Evolutionary conservation across 1,284 basidiomycete species (phyloP), one percentile per base, ranked within the genome.

Genomic region (Leucoagaricus sp.): DNA sequence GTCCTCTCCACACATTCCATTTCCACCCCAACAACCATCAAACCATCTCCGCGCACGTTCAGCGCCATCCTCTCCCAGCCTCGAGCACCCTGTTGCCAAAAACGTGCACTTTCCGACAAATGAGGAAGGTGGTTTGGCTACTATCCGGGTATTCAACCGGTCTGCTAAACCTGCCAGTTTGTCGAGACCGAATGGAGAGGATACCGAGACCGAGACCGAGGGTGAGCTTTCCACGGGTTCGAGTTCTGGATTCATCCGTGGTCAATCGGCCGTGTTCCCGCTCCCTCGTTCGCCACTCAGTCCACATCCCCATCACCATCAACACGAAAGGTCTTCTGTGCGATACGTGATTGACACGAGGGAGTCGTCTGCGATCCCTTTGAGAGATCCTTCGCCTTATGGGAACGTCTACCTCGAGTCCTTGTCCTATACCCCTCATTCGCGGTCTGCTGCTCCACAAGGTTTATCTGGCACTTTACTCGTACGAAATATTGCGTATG

Each of bases 61-160:
- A 25, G 87, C 84, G 36, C 92, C 93, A 0, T 75, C 84, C 2
- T 90, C 92, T 0, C 92, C 93, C 0, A 75, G 73, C 34, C 50
- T 63, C 9, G 58, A 59, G 12, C 50, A 60, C 6, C 53, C 64
- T 17, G 58, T 64, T 13, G 62, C 59, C 29, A 98, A 98, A 76
- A 89, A 86, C 55, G 95, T 98, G 0, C 96, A 97, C 71, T 98
- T 98, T 65, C 84, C 87, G 0, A 81, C 81, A 19, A 80, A 81
- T 47, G 79, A 80, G 46, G n/a, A n/a, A n/a, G 83, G 87, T 51
- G 82, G 86, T 36, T 81, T 98, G 45, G 91, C 93, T 60, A 84
- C 83, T n/a, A 85, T 98, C 64, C 85, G 90, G 60, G 71, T 96
- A 28, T 98, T 94, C 77, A 84, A 85, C 56, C 82, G 90, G 51